These are phyloP conservation scores for Euphorbia tirucalli DNA, from an alignment of 345 rosid genomes.

Conservation along the genomic window DNA sequence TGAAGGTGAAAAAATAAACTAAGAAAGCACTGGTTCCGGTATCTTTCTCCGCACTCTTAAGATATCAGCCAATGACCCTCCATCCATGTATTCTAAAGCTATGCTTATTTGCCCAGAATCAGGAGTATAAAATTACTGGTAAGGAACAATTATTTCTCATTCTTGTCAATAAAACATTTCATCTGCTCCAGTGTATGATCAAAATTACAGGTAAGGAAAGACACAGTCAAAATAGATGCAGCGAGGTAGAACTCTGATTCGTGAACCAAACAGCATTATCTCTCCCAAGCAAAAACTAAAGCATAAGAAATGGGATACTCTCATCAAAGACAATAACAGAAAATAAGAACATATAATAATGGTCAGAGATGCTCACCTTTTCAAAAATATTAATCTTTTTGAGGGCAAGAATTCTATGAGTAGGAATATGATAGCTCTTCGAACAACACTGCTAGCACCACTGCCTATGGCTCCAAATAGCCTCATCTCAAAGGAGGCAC, in stretches of 20 bases:
- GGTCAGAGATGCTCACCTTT: conserved; percentile 43
- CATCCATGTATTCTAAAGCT: conserved; percentile 97
- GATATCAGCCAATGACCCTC: conserved; percentile 91
- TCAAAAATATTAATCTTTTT: conserved; percentile 91
- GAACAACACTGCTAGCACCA: conserved; percentile 98
- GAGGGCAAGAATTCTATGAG: conserved; percentile 78
- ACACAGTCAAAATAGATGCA: not conserved
- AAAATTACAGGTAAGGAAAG: too few species aligned
- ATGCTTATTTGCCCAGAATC: conserved; percentile 94
- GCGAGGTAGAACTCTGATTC: not conserved
- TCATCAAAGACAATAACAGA: not conserved
- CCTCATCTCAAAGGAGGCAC: conserved; percentile 94
- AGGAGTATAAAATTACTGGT: conserved; percentile 74
- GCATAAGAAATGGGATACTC: not conserved
- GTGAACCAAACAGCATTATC: not conserved
- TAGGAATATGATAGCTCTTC: conserved; percentile 93
- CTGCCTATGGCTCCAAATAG: conserved; percentile 91
- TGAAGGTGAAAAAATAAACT: conserved; percentile 10
- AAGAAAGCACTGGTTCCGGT: conserved; percentile 74
- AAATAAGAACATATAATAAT: conserved; percentile 5
- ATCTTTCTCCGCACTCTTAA: conserved; percentile 52
- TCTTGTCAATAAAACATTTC: not conserved
- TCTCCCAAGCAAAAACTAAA: not conserved
- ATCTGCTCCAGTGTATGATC: not conserved
- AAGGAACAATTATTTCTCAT: not conserved